Percentiles rank a stretch among this genome's conserved stretches.
These are phyloP conservation scores for Fomitopsis betulina DNA, from an alignment of 1,284 basidiomycete genomes.

Conservation along the genomic window DNA sequence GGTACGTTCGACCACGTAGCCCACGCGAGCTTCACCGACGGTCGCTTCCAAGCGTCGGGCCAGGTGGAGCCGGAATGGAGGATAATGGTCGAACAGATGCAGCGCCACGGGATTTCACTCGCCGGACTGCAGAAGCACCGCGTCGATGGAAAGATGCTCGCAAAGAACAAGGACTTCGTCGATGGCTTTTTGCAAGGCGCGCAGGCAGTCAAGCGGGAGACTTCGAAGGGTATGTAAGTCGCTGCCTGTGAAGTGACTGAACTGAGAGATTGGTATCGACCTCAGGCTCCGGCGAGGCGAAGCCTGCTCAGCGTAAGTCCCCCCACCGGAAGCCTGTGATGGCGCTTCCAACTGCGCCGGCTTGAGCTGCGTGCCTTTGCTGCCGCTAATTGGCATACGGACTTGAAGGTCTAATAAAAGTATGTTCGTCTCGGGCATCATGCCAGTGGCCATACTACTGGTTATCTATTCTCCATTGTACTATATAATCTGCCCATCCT, in stretches of 20 bases:
- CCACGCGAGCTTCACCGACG: conserved; percentile 80
- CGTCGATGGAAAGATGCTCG: conserved; percentile 47
- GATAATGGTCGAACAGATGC: conserved; percentile 58
- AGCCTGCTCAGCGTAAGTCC: conserved; percentile 8
- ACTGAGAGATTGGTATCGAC: not conserved
- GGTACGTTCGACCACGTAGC: conserved; percentile 84
- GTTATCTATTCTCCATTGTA: no score
- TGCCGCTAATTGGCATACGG: no score
- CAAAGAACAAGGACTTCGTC: conserved; percentile 63
- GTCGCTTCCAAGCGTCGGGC: conserved; percentile 64
- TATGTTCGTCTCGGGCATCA: no score
- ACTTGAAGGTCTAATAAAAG: no score
- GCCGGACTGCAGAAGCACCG: conserved; percentile 61
- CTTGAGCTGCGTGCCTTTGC: not conserved
- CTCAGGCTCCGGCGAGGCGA: not conserved
- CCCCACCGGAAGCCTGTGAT: conserved; percentile 15
- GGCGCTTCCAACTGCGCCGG: not conserved
- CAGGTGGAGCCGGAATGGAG: conserved; percentile 80
- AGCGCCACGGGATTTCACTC: conserved; percentile 44
- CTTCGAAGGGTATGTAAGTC: not conserved
- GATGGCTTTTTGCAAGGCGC: conserved; percentile 53
- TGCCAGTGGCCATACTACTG: no score
- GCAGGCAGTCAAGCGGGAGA: conserved; percentile 17
- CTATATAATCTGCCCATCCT: no score
- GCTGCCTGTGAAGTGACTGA: not conserved